Conservation (phyloP, 2,329 filamentous ascomycete genomes). For the Emmonsiellopsis sp. region DNA sequence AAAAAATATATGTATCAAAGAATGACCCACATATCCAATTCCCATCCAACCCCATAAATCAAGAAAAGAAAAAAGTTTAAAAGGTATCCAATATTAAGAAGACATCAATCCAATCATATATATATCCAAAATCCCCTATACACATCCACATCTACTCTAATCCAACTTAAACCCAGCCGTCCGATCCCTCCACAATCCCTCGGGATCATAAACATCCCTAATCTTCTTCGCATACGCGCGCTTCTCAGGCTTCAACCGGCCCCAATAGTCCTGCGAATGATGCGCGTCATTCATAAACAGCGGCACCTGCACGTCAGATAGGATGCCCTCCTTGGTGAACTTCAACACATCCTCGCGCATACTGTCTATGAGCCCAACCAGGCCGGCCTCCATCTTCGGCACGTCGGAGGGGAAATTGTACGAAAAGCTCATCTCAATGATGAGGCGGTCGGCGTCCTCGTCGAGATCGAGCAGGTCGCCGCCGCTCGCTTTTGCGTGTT, state of each 20-base stretch:
- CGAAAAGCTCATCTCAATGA: conserved; percentile 38
- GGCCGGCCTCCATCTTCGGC: conserved; percentile 29
- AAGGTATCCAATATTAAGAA: background rate
- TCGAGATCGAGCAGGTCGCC: conserved; percentile 35
- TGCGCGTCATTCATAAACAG: conserved; percentile 41
- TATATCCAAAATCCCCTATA: background rate
- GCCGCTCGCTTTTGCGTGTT: conserved; percentile 24
- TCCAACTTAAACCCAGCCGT: background rate
- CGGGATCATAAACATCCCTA: conserved; percentile 1
- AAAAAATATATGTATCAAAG: no score
- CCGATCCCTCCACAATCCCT: conserved; percentile 1
- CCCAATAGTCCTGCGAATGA: conserved; percentile 36
- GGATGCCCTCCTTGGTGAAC: conserved; percentile 23
- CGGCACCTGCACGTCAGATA: conserved; percentile 33
- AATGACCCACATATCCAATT: no score
- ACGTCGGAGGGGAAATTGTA: conserved; percentile 27
- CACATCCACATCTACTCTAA: background rate
- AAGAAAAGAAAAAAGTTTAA: no score
- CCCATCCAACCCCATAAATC: no score
- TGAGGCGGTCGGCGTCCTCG: conserved; percentile 31
- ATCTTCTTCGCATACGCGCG: conserved; percentile 19
- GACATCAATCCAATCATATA: background rate
- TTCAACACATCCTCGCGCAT: conserved; percentile 24
- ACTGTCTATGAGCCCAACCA: conserved; percentile 28
- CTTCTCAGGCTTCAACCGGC: conserved; percentile 22